phyloP scores from a whole-genome alignment of 495 filamentous ascomycete species.

The Talaromyces adpressus region DNA sequence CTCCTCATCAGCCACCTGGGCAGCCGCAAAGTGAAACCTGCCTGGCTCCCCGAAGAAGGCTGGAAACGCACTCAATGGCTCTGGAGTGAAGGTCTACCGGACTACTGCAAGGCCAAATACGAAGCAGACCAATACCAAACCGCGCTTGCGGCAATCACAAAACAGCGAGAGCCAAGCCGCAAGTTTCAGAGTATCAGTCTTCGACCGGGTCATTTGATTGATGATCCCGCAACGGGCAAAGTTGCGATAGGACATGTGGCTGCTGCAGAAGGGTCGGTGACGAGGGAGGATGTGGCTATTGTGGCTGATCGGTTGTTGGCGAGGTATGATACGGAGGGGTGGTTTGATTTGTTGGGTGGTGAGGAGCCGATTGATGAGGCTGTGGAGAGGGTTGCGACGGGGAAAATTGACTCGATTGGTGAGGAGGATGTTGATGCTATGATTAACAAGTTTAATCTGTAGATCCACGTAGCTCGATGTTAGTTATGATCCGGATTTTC shows the following conservation, averaged over 20 bases:
- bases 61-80: slow-evolving; percentile 44
- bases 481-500: background rate
- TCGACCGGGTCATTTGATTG: slow-evolving; percentile 58
- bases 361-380: slow-evolving; percentile 53
- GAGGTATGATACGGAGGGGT: slow-evolving; percentile 48
- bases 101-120: slow-evolving; percentile 68
- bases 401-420: slow-evolving; percentile 57
- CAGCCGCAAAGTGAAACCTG: slow-evolving; percentile 48
- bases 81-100: slow-evolving; percentile 48
- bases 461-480: background rate
- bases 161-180: slow-evolving; percentile 32
- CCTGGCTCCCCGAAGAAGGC: slow-evolving; percentile 60
- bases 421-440: slow-evolving; percentile 55
- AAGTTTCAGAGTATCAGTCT: slow-evolving; percentile 60
- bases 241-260: slow-evolving; percentile 58
- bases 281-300: slow-evolving; percentile 62
- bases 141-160: slow-evolving; percentile 41
- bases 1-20: slow-evolving; percentile 64
- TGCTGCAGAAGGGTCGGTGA: slow-evolving; percentile 45
- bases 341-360: slow-evolving; percentile 55
- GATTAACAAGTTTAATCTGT: slow-evolving; percentile 29
- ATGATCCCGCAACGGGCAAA: slow-evolving; percentile 49
- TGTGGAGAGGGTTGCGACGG: slow-evolving; percentile 55
- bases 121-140: slow-evolving; percentile 69
- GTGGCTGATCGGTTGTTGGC: slow-evolving; percentile 61